Conservation (phyloP, 1,284 basidiomycete genomes). For the Naganishia albida region DNA sequence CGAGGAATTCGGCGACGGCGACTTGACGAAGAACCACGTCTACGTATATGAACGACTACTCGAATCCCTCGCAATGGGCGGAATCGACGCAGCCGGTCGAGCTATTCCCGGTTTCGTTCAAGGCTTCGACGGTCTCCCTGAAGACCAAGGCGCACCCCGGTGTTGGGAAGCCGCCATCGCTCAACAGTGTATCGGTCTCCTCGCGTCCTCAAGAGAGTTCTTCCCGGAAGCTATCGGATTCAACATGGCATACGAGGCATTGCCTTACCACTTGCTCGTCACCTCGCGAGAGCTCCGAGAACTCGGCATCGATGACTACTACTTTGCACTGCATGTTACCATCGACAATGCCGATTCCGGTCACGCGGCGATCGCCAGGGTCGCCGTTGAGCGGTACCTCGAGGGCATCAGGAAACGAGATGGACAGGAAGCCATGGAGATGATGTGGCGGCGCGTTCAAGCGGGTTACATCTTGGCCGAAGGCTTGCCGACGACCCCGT, state of each 20-base stretch:
- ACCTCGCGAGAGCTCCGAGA: slow-evolving; percentile 44
- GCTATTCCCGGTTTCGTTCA: slow-evolving; percentile 35
- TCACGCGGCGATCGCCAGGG: slow-evolving; percentile 44
- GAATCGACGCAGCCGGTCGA: slow-evolving; percentile 18
- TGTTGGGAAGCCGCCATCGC: slow-evolving; percentile 47
- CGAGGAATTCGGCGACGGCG: slow-evolving; percentile 50
- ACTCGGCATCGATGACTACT: slow-evolving; percentile 45
- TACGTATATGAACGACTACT: slow-evolving; percentile 41
- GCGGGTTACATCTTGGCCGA: slow-evolving; percentile 44
- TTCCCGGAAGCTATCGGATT: slow-evolving; percentile 48
- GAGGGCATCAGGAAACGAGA: slow-evolving; percentile 37
- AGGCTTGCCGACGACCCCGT: slow-evolving; percentile 45
- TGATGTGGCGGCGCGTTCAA: slow-evolving; percentile 44
- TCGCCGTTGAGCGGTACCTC: slow-evolving; percentile 42
- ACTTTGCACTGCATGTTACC: slow-evolving; percentile 47
- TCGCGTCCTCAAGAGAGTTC: slow-evolving; percentile 40
- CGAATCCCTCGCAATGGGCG: slow-evolving; percentile 33
- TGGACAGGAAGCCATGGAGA: slow-evolving; percentile 38
- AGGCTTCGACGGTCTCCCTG: slow-evolving; percentile 38
- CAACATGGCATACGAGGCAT: slow-evolving; percentile 48
- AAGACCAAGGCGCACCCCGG: slow-evolving; percentile 38
- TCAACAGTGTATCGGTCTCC: slow-evolving; percentile 44
- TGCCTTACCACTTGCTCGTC: slow-evolving; percentile 47
- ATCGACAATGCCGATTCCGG: slow-evolving; percentile 49
- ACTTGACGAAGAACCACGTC: slow-evolving; percentile 45